Evolutionary conservation across 495 filamentous ascomycete genomes (phyloP), one percentile per base, ranked within the genome.

Genomic region (Penicillium paradoxum): DNA sequence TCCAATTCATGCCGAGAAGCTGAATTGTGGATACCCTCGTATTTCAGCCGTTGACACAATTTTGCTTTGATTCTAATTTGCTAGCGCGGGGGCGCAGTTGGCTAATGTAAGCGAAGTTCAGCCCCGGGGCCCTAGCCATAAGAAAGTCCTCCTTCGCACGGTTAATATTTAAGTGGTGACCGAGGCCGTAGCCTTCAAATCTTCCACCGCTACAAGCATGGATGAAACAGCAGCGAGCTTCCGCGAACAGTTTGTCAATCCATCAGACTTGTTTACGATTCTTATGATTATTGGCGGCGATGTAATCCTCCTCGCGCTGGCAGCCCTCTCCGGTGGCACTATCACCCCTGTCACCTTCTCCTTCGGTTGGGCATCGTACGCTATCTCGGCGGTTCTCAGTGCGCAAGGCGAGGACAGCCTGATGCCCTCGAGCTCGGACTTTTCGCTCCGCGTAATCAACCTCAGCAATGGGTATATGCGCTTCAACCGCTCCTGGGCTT

Each of bases 321-420:
- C 78, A 4, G 75, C 79, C 42, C 51, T 73, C 0, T 72, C 76
- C 4, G 60, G 62, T 4, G 27, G 29, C 0, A 14, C 14, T 4
- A 32, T 79, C 22, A 73, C 72, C 0, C 79, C 79, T 2, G 75
- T 83, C 5, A 63, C 68, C 3, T 82, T 83, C 59, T 80, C 75
- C 1, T 83, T 83, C 51, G 78, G 78, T 47, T 79, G 72, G 77
- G 76, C 80, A 1, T 60, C 69, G 1, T 82, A 80, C 50, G 57
- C 73, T 4, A 60, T 79, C 24, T 63, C 56, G 1, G 58, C 72
- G 4, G 19, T 80, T 10, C 40, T 75, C 9, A 59, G 67, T 11
- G 68, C 64, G 5, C 43, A 79, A 22, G 77, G 81, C 14, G 73
- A 77, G 9, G 69, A 71, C 37, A 55, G 56, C 25, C 70, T 83